Evolutionary conservation across 2,329 filamentous ascomycete species (phyloP).

Genomic region (Monosporascus cannonballus): DNA sequence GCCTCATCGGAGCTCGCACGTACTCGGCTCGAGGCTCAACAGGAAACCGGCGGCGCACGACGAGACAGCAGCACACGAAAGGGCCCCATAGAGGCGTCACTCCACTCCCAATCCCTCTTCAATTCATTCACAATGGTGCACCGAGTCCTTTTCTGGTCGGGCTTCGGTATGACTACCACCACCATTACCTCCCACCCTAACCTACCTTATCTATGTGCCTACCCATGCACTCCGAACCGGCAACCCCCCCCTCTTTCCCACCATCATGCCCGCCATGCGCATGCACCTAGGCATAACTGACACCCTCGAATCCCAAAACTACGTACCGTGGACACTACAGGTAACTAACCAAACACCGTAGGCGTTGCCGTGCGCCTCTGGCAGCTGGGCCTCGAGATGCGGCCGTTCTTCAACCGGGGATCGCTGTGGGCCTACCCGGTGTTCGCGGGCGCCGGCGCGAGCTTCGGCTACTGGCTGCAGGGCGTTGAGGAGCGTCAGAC

Average conservation of each 20-base stretch:
- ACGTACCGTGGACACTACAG: too few species aligned
- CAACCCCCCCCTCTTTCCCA: constrained; percentile 1
- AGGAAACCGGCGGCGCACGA: constrained; percentile 6
- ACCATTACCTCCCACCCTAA: constrained; percentile 12
- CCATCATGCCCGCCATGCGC: constrained; percentile 2
- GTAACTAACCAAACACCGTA: constrained; percentile 32
- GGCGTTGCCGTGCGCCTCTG: constrained; percentile 88
- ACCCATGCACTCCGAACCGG: not conserved
- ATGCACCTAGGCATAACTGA: not conserved
- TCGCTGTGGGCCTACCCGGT: constrained; percentile 88
- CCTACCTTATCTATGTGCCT: not conserved
- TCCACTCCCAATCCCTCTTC: constrained; percentile 7
- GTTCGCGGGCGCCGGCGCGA: constrained; percentile 78
- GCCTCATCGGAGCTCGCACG: not conserved
- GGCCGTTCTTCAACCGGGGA: constrained; percentile 79
- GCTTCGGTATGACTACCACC: constrained; percentile 67
- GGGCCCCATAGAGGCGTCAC: constrained; percentile 14
- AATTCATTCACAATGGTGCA: constrained; percentile 44
- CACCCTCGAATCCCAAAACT: too few species aligned
- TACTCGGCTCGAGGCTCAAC: constrained; percentile 2
- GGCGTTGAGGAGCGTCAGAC: constrained; percentile 81
- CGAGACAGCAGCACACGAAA: constrained; percentile 4
- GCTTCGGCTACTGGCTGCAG: constrained; percentile 96
- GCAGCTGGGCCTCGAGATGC: constrained; percentile 98
- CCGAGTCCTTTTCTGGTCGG: constrained; percentile 75